These are phyloP conservation scores for Phlyctochytrium planicorne DNA, from an alignment of 192 early-diverging fungal species.

Conservation along the genomic window DNA sequence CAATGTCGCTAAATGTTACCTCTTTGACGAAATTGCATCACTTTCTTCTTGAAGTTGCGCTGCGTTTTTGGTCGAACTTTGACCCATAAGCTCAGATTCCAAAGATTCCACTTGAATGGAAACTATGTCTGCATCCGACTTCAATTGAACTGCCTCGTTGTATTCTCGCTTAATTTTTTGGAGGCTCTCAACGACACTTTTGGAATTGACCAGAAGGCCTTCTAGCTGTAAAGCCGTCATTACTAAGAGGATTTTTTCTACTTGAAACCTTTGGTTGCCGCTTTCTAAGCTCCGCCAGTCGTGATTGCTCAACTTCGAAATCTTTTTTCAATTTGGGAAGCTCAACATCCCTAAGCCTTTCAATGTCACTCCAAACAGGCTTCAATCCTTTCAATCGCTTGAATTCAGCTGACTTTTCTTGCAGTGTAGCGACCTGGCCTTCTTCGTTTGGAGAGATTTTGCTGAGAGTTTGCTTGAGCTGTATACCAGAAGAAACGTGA, in stretches of 20 bases:
- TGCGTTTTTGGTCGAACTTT: neutral
- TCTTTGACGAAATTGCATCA: neutral
- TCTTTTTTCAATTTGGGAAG: constrained; percentile 51
- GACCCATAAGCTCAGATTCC: neutral
- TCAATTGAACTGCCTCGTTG: too few relatives aligned
- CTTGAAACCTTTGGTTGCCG: too few relatives aligned
- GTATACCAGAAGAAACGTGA: too few relatives aligned
- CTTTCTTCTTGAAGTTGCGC: neutral
- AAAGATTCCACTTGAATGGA: neutral
- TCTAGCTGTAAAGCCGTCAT: too few relatives aligned
- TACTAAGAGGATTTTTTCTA: too few relatives aligned
- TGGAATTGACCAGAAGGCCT: too few relatives aligned
- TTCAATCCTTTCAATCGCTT: constrained; percentile 8
- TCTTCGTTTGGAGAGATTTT: constrained; percentile 37
- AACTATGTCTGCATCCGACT: neutral
- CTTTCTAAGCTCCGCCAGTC: too few relatives aligned
- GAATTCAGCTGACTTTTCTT: neutral
- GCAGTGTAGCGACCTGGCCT: constrained; percentile 11
- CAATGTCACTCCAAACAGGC: constrained; percentile 24
- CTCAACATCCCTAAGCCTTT: constrained; percentile 42
- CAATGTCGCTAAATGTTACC: too few relatives aligned
- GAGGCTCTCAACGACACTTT: too few relatives aligned
- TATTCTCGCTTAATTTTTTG: too few relatives aligned
- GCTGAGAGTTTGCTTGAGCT: constrained; percentile 35
- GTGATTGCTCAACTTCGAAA: too few relatives aligned